A percentile compares a stretch with the other conserved stretches of the same genome.
phyloP scores from a whole-genome alignment of 495 filamentous ascomycete species.

The Talaromyces borbonicus region DNA sequence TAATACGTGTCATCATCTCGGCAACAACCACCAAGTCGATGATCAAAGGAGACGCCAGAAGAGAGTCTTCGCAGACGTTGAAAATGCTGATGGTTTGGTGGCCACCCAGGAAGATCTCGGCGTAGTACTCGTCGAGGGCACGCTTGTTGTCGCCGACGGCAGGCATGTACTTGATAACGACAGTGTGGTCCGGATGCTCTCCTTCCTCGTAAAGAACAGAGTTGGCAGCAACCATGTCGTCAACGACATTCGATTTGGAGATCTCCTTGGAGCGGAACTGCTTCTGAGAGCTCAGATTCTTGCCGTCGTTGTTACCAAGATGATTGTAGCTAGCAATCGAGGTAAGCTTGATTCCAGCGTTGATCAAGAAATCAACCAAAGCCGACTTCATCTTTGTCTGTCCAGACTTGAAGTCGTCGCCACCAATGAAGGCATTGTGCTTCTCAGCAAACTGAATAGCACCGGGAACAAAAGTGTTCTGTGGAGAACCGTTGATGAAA shows the following conservation, averaged over 20 bases:
- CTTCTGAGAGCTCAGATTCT: constrained; percentile 92
- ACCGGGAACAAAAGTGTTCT: constrained; percentile 97
- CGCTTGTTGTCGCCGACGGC: constrained; percentile 99
- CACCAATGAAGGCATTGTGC: constrained; percentile 84
- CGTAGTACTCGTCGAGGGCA: constrained; percentile 96
- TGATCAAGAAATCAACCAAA: constrained; percentile 97
- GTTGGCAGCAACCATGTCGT: constrained; percentile 98
- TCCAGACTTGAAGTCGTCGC: constrained; percentile 99
- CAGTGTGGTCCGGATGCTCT: constrained; percentile 82
- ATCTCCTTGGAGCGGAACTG: constrained; percentile 99
- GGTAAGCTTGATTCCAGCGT: constrained; percentile 96
- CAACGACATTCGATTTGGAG: constrained; percentile 96
- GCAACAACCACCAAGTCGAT: constrained; percentile 88
- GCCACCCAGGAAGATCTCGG: constrained; percentile 97
- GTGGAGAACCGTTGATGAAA: constrained; percentile 98
- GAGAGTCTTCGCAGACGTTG: constrained; percentile 98
- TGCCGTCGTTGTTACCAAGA: constrained; percentile 98
- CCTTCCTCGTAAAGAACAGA: constrained; percentile 76
- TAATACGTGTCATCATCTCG: constrained; percentile 97
- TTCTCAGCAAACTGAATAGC: constrained; percentile 83
- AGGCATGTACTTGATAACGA: constrained; percentile 98
- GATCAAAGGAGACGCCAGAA: constrained; percentile 94
- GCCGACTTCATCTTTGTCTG: constrained; percentile 99
- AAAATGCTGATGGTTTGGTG: constrained; percentile 98
- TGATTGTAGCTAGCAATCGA: constrained; percentile 99